phyloP scores from a whole-genome alignment of 1,284 basidiomycete genomes.

The Entoloma clypeatum region DNA sequence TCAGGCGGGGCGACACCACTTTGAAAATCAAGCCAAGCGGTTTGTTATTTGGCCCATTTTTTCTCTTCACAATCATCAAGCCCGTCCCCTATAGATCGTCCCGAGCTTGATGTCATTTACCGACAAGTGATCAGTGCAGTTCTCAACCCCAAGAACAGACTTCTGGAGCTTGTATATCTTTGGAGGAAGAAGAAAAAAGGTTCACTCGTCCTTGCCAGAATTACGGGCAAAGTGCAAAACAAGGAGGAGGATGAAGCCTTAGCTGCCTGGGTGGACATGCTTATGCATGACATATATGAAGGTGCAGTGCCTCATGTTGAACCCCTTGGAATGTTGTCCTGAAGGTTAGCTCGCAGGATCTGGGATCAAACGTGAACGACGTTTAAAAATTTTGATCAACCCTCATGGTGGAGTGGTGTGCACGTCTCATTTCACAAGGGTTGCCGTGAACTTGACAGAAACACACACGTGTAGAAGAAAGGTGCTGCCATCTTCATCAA shows the following conservation, averaged over 20 bases:
- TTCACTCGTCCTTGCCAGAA: conserved; percentile 36
- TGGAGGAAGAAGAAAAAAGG: conserved; percentile 37
- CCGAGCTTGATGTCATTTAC: conserved; percentile 34
- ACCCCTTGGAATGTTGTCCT: not conserved
- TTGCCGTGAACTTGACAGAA: conserved; percentile 2
- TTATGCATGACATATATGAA: conserved; percentile 60
- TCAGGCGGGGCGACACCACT: conserved; percentile 27
- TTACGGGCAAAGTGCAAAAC: conserved; percentile 40
- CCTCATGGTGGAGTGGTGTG: conserved; percentile 76
- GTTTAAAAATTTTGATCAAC: conserved; percentile 79
- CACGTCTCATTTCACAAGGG: conserved; percentile 9
- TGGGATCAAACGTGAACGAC: conserved; percentile 47
- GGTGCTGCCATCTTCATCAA: conserved; percentile 58
- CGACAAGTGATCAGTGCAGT: conserved; percentile 51
- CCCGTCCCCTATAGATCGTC: conserved; percentile 10
- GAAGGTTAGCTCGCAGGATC: conserved; percentile 18
- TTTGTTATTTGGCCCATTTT: conserved; percentile 9
- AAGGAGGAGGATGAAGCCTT: conserved; percentile 34
- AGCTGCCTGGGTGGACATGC: conserved; percentile 52
- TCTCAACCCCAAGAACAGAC: conserved; percentile 30
- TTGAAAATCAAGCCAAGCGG: conserved; percentile 29
- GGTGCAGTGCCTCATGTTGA: conserved; percentile 35
- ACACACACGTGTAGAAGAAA: conserved; percentile 54
- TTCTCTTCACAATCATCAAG: conserved; percentile 1
- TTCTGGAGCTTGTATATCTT: conserved; percentile 47